These are phyloP conservation scores for Hypocreales sp. DNA, from an alignment of 2,329 filamentous ascomycete genomes.

Conservation along the genomic window DNA sequence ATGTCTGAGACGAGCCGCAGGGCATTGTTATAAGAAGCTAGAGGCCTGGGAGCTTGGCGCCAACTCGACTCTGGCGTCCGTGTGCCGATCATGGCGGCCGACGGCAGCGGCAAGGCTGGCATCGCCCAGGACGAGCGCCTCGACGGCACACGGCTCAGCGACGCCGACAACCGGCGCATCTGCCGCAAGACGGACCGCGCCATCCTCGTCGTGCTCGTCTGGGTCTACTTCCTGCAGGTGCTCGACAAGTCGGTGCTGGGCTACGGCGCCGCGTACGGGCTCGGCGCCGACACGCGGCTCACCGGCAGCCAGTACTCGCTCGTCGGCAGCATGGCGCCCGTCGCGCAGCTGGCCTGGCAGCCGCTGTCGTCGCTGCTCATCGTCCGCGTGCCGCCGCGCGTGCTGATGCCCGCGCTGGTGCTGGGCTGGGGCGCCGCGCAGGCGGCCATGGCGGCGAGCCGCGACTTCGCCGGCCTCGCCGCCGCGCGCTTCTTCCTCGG, in stretches of 20 bases:
- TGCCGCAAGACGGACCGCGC: slow-evolving; percentile 43
- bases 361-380: slow-evolving; percentile 44
- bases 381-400: slow-evolving; percentile 42
- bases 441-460: slow-evolving; percentile 28
- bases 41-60: too few relatives aligned
- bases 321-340: slow-evolving; percentile 39
- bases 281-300: slow-evolving; percentile 32
- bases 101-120: background rate
- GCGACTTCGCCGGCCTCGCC: slow-evolving; percentile 30
- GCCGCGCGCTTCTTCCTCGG: slow-evolving; percentile 31
- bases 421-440: slow-evolving; percentile 29
- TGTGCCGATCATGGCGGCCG: too few relatives aligned
- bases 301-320: slow-evolving; percentile 39
- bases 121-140: background rate
- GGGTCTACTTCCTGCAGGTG: slow-evolving; percentile 44
- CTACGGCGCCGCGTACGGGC: slow-evolving; percentile 39
- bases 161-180: slow-evolving; percentile 24
- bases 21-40: too few relatives aligned
- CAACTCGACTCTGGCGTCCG: too few relatives aligned
- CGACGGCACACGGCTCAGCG: slow-evolving; percentile 4
- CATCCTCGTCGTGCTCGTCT: slow-evolving; percentile 38
- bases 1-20: too few relatives aligned
- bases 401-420: slow-evolving; percentile 36
- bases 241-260: slow-evolving; percentile 44
- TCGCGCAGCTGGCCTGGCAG: slow-evolving; percentile 45